Evolutionary conservation across 768 basidiomycete genomes (phyloP), one percentile per base, ranked within the genome.

Genomic region (Boletus edulis): DNA sequence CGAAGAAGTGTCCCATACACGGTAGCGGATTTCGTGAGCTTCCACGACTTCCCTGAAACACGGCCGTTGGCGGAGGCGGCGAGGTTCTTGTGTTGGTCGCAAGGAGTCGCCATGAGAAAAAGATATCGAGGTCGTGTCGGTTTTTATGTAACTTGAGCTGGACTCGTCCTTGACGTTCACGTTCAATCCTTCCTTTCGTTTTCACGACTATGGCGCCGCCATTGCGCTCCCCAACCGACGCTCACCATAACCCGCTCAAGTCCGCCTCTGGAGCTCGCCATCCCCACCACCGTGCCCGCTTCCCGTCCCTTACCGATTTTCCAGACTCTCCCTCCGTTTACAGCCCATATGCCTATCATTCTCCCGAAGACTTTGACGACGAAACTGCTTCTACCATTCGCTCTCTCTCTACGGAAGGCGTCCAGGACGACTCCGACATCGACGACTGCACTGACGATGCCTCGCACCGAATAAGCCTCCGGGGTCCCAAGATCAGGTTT

Each of bases 401-500:
- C 18, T 67, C 67, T 37, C 38, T 69, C 35, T 68, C 75, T 46
- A 64, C 72, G 8, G 62, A 66, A 43, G 62, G 61, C 27, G 46
- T 68, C 42, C 73, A 69, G 45, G 73, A 78, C 45, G 73, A 75
- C 22, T 67, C 67, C 18, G 67, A 66, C 22, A 24, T 54, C 2
- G 72, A 73, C 45, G 75, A 74, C 40, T 75, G 75, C 43, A 76
- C 79, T 48, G 74, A 80, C 37, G 76, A 76, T 10, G 62, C 74
- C 37, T 71, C 77, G 2, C 69, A 77, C 55, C 78, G 85, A 50
- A 81, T 91, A 70, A 90, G 87, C 62, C 73, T 85, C 46, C 81
- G 87, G 34, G 91, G 91, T n/a, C 90, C 90, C 31, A 90, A 83
- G 70, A 88, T 91, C 80, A 83, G 85, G 48, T 83, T 90, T 65